These are phyloP conservation scores for Exophiala xenobiotica DNA, from an alignment of 2,329 filamentous ascomycete genomes.

Conservation along the genomic window DNA sequence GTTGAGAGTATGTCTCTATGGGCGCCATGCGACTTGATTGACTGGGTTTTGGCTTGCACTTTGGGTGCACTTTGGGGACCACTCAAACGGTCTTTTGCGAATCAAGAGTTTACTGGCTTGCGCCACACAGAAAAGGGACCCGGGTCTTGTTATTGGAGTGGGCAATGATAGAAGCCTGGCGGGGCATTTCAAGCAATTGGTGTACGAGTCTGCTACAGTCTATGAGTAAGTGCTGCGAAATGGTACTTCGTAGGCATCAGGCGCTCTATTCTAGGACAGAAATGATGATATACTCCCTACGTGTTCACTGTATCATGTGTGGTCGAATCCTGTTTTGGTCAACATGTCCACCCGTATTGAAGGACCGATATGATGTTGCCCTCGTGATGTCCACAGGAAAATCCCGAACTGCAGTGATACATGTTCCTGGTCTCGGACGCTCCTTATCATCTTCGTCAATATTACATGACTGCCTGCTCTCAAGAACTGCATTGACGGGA, in stretches of 20 bases:
- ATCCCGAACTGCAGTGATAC: too few species aligned
- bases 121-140: constrained; percentile 13
- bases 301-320: neutral
- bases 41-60: constrained; percentile 23
- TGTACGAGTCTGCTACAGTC: constrained; percentile 6
- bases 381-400: neutral
- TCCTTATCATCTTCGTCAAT: too few species aligned
- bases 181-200: constrained; percentile 16
- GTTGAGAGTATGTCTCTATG: constrained; percentile 20
- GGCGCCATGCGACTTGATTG: constrained; percentile 7
- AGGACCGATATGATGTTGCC: too few species aligned
- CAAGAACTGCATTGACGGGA: too few species aligned
- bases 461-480: too few species aligned
- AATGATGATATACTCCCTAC: neutral
- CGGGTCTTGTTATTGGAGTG: constrained; percentile 15
- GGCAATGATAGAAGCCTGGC: constrained; percentile 7
- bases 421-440: too few species aligned
- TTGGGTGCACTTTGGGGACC: constrained; percentile 25
- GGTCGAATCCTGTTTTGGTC: neutral
- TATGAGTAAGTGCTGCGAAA: neutral
- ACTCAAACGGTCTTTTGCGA: constrained; percentile 18
- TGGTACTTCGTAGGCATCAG: neutral
- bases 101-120: constrained; percentile 24
- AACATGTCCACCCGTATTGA: too few species aligned
- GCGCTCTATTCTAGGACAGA: neutral